Base-by-base conservation (phyloP, 192 early-diverging fungal species). In the Coemansia sp. region DNA sequence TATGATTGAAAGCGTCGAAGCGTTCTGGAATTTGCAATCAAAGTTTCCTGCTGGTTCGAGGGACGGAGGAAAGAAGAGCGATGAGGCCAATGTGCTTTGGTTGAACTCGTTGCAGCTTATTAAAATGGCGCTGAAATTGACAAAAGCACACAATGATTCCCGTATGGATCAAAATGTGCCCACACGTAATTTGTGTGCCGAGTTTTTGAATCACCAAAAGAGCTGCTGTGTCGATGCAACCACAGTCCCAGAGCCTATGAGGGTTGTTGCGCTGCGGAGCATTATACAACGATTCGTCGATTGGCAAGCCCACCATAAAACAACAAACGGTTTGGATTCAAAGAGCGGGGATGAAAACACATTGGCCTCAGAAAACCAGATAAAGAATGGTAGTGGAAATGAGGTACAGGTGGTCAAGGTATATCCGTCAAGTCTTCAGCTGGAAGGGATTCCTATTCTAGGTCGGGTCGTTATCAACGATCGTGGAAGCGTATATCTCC, bases 401-500 rank as follows among this genome's bases (percentile, higher is more conserved):
- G 67, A 69, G 8, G 63, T 63, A 19, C n/a, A 26, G 8, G 52
- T 71, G 6, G 42, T 51, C 18, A 72, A 55, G 18, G 55, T 66
- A 2, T 61, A 56, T 37, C 63, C 73, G 10, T 41, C 47, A 5
- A 69, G 75, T 13, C 61, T 80, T 21, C 55, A 57, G 8, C 64
- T 76, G 21, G 54, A 69, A 41, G 49, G 62, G 9, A 61, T 66
- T 19, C 69, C 78, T 10, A 47, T 80, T 19, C 60, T 80, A 2
- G 73, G 78, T 21, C 62, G 70, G 4, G 63, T 80, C 19, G 59
- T 55, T 6, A 52, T 76, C 5, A 58, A 58, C 19, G 55, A 66
- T 10, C 78, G 78, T 11, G 78, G 78, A 10, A 47, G 46, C 37
- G n/a, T 80, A 16, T 80, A 62, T n/a, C 63, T 80, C 9, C 66